phyloP scores from a whole-genome alignment of 176 grass and related monocot genomes.

The Hyparrhenia diplandra region DNA sequence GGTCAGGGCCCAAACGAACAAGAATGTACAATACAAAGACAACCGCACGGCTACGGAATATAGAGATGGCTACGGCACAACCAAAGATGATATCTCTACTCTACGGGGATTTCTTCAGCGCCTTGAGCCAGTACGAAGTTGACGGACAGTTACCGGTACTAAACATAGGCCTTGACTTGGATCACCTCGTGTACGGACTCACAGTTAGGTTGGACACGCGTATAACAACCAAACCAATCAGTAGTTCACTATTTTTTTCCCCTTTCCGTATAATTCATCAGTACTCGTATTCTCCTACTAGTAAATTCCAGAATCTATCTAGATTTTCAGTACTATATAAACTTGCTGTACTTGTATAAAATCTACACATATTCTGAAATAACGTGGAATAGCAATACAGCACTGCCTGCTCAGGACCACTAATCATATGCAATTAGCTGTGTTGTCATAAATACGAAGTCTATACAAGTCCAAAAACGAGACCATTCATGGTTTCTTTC shows the following conservation, averaged over 20 bases:
- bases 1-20: background rate
- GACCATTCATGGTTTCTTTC: background rate
- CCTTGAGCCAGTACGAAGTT: background rate
- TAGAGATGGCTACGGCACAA: background rate
- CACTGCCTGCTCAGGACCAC: slow-evolving; percentile 2
- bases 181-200: background rate
- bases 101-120: background rate
- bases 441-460: background rate
- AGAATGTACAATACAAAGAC: background rate
- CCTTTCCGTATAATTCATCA: background rate
- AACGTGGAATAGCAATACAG: background rate
- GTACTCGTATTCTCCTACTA: background rate
- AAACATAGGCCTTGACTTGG: background rate
- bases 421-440: background rate
- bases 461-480: background rate
- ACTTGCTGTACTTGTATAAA: background rate
- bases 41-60: background rate
- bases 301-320: too few relatives aligned
- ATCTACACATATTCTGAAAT: too few relatives aligned
- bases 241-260: too few relatives aligned
- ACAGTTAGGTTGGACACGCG: background rate
- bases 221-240: background rate
- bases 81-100: background rate
- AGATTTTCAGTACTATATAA: background rate
- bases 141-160: background rate